Base-by-base conservation (phyloP, 2,329 filamentous ascomycete genomes). In the Geosmithia flava region DNA sequence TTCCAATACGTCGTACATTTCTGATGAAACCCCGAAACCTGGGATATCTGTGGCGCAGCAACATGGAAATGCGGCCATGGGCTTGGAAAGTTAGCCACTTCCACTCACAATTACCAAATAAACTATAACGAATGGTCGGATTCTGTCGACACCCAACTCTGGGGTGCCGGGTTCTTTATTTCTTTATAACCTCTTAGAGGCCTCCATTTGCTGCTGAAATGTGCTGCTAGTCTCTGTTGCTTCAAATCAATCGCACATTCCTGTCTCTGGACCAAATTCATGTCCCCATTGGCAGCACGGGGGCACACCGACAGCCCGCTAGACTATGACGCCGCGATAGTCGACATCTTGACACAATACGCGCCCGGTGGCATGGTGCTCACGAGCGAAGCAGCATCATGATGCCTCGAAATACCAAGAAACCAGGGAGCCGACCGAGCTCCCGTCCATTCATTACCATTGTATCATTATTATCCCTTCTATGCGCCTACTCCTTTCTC, bases 381-480 rank as follows among this genome's bases (percentile, higher is more conserved):
- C 33, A 11, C 33, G 15, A 37, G 33, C 3, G 33, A 3, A 42
- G 20, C 13, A 19, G 40, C 16, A 11, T 19, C 40, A 42, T 20
- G 8, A 42, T 20, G 20, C n/a, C 7, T 19, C n/a, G 40, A 20
- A 11, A 10, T 20, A 42, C 40, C 40, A 20, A 20, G 42, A 44
- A 20, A n/a, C 20, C 62, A 54, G 64, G 65, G 51, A 55, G 59
- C 51, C 63, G 63, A 48, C 59, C 69, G 57, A 67, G 65, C 59
- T 62, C 66, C 45, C 68, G 74, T 50, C 75, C 74, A 7, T 74
- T 78, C 49, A 71, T 71, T 53, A 59, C 66, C 5, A 72, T 71
- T 11, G 57, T 72, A 30, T 57, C 73, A 33, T 55, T 77, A 49
- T 55, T 79, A 46, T 66, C 66, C 30, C 47, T 75, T 7, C 59